Percentiles rank a stretch among this genome's conserved stretches.
Evolutionary conservation across 768 basidiomycete genomes (phyloP).

Genomic region (Multifurca ochricompacta): DNA sequence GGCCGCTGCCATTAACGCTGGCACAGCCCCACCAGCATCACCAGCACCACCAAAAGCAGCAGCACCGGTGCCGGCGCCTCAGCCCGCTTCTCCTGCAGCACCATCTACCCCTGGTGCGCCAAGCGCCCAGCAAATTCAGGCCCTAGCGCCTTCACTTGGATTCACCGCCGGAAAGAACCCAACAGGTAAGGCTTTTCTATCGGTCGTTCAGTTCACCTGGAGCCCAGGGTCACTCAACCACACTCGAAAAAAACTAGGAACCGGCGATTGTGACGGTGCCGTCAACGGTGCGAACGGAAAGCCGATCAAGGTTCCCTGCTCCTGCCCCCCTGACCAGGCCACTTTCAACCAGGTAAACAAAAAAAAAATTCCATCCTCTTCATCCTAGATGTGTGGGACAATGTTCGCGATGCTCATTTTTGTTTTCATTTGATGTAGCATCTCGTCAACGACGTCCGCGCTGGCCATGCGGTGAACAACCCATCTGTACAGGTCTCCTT

Average conservation of each 20-base stretch:
- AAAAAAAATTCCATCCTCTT: neutral
- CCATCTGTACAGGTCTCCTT: conserved; percentile 50
- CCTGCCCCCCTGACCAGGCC: conserved; percentile 32
- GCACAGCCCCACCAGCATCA: neutral
- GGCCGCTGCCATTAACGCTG: conserved; percentile 18
- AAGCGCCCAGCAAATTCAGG: conserved; percentile 1
- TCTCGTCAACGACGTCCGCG: conserved; percentile 4
- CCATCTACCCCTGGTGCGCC: neutral
- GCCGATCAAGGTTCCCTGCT: conserved; percentile 35
- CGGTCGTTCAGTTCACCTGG: too few species aligned
- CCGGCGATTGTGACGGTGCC: conserved; percentile 23
- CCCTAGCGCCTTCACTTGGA: conserved; percentile 25
- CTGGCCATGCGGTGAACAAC: conserved; percentile 49
- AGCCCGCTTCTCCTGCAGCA: neutral
- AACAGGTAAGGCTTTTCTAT: conserved; percentile 18
- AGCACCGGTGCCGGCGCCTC: too few species aligned
- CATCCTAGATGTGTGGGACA: neutral
- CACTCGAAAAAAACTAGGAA: neutral
- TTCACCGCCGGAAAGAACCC: conserved; percentile 26
- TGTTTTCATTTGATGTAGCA: neutral
- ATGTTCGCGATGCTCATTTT: neutral
- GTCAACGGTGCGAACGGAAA: conserved; percentile 27
- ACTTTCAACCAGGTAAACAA: conserved; percentile 29
- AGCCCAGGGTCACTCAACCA: too few species aligned
- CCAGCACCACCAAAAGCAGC: neutral